A percentile compares a stretch with the other conserved stretches of the same genome.
phyloP scores from a whole-genome alignment of 2,329 filamentous ascomycete genomes.

The Claviceps maximensis region DNA sequence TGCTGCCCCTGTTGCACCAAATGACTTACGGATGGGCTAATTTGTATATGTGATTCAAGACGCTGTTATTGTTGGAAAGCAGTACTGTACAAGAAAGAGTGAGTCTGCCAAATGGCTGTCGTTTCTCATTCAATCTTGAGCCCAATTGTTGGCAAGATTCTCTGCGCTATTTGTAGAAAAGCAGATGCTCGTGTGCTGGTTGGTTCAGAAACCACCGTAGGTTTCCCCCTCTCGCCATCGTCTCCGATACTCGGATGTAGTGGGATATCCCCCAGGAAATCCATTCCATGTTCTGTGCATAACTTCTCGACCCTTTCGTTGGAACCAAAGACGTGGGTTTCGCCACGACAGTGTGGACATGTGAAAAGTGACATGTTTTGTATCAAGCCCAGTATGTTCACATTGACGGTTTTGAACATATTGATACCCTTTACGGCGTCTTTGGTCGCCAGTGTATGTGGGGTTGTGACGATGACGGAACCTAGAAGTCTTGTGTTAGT shows the following conservation, averaged over 20 bases:
- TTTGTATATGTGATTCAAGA: not conserved
- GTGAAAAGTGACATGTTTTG: conserved; percentile 83
- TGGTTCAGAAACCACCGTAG: conserved; percentile 80
- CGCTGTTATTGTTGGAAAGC: not conserved
- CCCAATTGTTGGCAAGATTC: conserved; percentile 33
- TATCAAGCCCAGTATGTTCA: conserved; percentile 74
- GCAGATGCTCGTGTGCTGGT: conserved; percentile 56
- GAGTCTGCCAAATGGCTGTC: not conserved
- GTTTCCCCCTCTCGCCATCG: conserved; percentile 75
- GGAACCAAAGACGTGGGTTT: conserved; percentile 63
- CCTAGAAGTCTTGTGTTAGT: conserved; percentile 27
- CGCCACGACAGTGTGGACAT: conserved; percentile 64
- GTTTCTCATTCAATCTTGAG: conserved; percentile 8
- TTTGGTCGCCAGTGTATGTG: conserved; percentile 82
- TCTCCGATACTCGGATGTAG: conserved; percentile 77
- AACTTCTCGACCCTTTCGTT: conserved; percentile 51
- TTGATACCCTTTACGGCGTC: conserved; percentile 86
- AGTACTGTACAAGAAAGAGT: not conserved
- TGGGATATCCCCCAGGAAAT: conserved; percentile 80
- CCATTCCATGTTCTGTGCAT: conserved; percentile 58
- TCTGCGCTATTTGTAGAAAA: conserved; percentile 58
- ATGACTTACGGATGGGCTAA: conserved; percentile 1
- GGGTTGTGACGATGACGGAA: conserved; percentile 79
- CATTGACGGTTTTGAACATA: conserved; percentile 78
- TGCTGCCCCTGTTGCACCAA: not conserved